These are phyloP conservation scores for Phylloporus scabripes DNA, from an alignment of 768 basidiomycete genomes.

Conservation along the genomic window DNA sequence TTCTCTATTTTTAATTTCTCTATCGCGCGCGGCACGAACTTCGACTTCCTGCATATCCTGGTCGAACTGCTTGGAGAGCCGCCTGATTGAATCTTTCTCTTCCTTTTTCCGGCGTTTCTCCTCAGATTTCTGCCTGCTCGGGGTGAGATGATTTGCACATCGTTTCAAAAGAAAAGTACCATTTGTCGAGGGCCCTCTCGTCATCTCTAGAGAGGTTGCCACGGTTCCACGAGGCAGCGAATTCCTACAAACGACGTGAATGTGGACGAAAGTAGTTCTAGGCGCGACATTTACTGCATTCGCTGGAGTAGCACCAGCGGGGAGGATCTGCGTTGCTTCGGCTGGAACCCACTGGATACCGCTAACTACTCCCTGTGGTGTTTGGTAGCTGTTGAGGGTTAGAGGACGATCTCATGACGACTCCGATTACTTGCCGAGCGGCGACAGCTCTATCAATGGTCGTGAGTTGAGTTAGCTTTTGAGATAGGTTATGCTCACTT, in stretches of 20 bases:
- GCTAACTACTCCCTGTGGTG: slow-evolving; percentile 56
- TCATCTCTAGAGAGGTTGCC: slow-evolving; percentile 36
- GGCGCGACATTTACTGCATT: slow-evolving; percentile 38
- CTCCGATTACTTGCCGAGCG: slow-evolving; percentile 51
- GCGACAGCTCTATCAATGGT: slow-evolving; percentile 54
- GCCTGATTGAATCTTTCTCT: slow-evolving; percentile 37
- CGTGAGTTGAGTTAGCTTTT: slow-evolving; percentile 7
- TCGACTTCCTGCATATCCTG: slow-evolving; percentile 47
- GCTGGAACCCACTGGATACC: slow-evolving; percentile 64
- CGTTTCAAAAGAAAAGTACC: slow-evolving; percentile 31
- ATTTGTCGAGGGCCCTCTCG: slow-evolving; percentile 39
- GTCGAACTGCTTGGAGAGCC: slow-evolving; percentile 35
- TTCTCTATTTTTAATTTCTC: slow-evolving; percentile 45
- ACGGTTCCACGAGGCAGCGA: slow-evolving; percentile 52
- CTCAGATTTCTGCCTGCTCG: slow-evolving; percentile 42
- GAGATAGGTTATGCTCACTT: slow-evolving; percentile 40
- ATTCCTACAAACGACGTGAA: slow-evolving; percentile 40
- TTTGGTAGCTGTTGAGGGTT: slow-evolving; percentile 55
- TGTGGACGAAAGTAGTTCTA: background rate
- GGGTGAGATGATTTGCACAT: slow-evolving; percentile 11
- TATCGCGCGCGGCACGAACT: slow-evolving; percentile 52
- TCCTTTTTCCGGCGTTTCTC: slow-evolving; percentile 52
- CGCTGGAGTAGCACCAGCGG: slow-evolving; percentile 56
- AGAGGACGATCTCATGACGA: slow-evolving; percentile 3
- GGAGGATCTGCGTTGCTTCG: slow-evolving; percentile 60